phyloP scores from a whole-genome alignment of 805 yeast species.

The Sporopachydermia quercuum region DNA sequence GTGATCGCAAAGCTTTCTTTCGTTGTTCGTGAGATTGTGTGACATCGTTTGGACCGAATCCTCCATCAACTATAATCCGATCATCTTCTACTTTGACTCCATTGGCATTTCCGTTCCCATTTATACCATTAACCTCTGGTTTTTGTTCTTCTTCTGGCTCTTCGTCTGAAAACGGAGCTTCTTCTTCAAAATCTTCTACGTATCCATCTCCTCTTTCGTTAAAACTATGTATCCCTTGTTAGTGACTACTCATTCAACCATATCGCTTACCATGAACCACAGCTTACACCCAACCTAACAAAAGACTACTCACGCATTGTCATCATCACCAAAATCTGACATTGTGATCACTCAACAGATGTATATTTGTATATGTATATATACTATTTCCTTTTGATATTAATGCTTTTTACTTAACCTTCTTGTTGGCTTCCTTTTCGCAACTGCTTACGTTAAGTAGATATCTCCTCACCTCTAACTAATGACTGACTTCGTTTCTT shows the following conservation, averaged over 20 bases:
- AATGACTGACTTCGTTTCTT: too few species aligned
- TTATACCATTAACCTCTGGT: constrained; percentile 20
- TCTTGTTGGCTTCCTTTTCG: too few species aligned
- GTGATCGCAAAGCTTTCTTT: constrained; percentile 57
- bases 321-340: constrained; percentile 26
- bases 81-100: constrained; percentile 36
- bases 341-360: too few species aligned
- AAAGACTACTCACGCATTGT: constrained; percentile 20
- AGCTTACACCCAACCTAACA: neutral
- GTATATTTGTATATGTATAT: too few species aligned
- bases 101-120: constrained; percentile 19
- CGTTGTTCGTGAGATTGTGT: constrained; percentile 18
- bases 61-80: constrained; percentile 56
- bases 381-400: too few species aligned
- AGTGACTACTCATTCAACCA: neutral
- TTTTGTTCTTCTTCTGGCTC: constrained; percentile 30
- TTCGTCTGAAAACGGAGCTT: constrained; percentile 56
- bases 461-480: too few species aligned
- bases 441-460: too few species aligned
- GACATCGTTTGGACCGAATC: constrained; percentile 40
- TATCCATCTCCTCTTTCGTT: constrained; percentile 50
- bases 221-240: constrained; percentile 22
- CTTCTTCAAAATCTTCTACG: constrained; percentile 74
- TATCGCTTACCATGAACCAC: constrained; percentile 1
- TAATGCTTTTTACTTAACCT: too few species aligned